phyloP scores from a whole-genome alignment of 1,139 yeast species.

The Debaryomycetaceae sp. region DNA sequence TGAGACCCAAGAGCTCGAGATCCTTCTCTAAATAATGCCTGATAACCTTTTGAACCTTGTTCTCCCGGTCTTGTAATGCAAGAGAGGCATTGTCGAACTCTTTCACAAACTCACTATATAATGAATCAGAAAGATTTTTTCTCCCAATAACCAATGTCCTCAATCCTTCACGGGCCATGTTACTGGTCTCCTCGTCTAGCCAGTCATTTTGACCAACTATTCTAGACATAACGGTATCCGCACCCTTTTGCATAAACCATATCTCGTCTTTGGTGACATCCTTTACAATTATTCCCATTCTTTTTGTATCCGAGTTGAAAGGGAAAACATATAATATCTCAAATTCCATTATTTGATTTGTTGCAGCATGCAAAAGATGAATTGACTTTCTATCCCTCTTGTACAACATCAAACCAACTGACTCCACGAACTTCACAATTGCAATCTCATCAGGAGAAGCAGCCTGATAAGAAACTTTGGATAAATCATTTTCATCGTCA shows the following conservation, averaged over 20 bases:
- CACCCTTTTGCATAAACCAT: conserved; percentile 92
- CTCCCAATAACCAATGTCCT: conserved; percentile 92
- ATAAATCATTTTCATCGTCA: conserved; percentile 15
- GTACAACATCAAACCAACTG: conserved; percentile 74
- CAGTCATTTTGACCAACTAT: conserved; percentile 88
- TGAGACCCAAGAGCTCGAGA: conserved; percentile 81
- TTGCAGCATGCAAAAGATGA: conserved; percentile 60
- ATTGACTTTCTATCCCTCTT: conserved; percentile 80
- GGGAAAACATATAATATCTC: conserved; percentile 86
- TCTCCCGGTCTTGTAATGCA: conserved; percentile 77
- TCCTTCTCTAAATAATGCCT: conserved; percentile 73
- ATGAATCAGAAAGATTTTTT: conserved; percentile 54
- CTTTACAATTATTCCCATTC: conserved; percentile 89
- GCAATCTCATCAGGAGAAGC: conserved; percentile 99
- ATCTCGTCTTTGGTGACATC: conserved; percentile 63
- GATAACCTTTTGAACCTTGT: conserved; percentile 65
- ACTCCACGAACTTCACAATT: conserved; percentile 86
- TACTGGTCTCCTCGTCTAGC: conserved; percentile 96
- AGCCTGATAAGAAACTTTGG: conserved; percentile 74
- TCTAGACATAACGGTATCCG: conserved; percentile 90
- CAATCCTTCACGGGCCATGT: conserved; percentile 97
- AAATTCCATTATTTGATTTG: conserved; percentile 51
- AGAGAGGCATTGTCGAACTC: conserved; percentile 72
- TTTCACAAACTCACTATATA: conserved; percentile 59
- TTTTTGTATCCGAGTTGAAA: conserved; percentile 88